A percentile compares a stretch with the other conserved stretches of the same genome.
Evolutionary conservation across 768 basidiomycete species (phyloP).

Genomic region (Pluteus cervinus): DNA sequence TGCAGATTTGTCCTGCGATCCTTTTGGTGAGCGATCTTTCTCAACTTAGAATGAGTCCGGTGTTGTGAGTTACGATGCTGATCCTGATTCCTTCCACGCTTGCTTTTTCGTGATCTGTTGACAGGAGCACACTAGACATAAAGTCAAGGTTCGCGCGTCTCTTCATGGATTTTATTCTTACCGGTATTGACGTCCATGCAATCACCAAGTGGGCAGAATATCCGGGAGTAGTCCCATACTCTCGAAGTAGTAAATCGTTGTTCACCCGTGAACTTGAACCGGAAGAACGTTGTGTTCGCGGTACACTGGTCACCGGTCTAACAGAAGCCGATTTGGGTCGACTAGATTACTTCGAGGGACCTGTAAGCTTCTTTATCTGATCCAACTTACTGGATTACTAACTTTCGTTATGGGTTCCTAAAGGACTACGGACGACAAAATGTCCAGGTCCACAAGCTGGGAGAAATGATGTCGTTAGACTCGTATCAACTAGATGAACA

Average conservation of each 20-base stretch:
- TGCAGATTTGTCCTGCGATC: conserved; percentile 69
- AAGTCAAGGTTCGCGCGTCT: conserved; percentile 62
- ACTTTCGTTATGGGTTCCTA: not conserved
- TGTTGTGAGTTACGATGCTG: too few relatives aligned
- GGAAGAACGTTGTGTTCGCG: conserved; percentile 70
- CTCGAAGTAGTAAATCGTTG: conserved; percentile 40
- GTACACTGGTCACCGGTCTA: conserved; percentile 74
- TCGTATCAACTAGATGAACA: too few relatives aligned
- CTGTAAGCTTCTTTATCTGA: too few relatives aligned
- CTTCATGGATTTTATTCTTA: too few relatives aligned
- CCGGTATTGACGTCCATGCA: too few relatives aligned
- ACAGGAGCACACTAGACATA: conserved; percentile 78
- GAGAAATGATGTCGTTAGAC: conserved; percentile 28
- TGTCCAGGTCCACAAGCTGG: conserved; percentile 54
- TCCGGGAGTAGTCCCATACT: conserved; percentile 71
- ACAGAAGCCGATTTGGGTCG: conserved; percentile 51
- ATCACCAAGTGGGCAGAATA: conserved; percentile 76
- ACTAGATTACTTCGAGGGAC: conserved; percentile 85
- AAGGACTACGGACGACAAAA: conserved; percentile 68
- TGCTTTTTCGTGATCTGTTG: too few relatives aligned
- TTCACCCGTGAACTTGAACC: conserved; percentile 38
- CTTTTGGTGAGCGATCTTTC: conserved; percentile 47
- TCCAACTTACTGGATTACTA: too few relatives aligned
- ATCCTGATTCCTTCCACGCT: conserved; percentile 7
- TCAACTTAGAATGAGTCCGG: not conserved